These are phyloP conservation scores for Hypoxylon subgilvum DNA, from an alignment of 495 filamentous ascomycete species.

Conservation along the genomic window DNA sequence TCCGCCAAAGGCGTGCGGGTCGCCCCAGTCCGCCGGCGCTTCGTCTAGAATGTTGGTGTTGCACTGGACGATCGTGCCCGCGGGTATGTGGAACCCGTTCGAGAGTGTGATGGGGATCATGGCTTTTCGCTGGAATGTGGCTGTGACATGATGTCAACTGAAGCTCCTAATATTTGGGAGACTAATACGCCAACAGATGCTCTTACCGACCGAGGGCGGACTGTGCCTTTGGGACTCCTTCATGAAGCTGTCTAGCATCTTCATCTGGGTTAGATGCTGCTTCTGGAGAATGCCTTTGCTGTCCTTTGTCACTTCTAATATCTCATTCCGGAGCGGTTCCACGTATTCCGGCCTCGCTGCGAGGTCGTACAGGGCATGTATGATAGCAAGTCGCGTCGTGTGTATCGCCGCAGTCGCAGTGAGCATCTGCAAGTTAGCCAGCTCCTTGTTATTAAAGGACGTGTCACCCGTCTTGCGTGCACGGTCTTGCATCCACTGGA, in stretches of 20 bases:
- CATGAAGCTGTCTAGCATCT: conserved; percentile 60
- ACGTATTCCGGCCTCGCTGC: conserved; percentile 55
- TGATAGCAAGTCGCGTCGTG: conserved; percentile 37
- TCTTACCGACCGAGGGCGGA: conserved; percentile 47
- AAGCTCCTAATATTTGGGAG: neutral
- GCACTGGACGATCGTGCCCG: conserved; percentile 39
- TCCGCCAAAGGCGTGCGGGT: conserved; percentile 57
- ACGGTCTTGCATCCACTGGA: conserved; percentile 40
- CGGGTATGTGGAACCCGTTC: conserved; percentile 46
- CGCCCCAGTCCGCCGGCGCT: conserved; percentile 35
- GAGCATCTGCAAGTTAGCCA: conserved; percentile 41
- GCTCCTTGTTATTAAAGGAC: conserved; percentile 32
- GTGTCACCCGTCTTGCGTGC: conserved; percentile 34
- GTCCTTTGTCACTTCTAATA: conserved; percentile 45
- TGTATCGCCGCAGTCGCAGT: conserved; percentile 45
- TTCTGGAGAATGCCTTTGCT: conserved; percentile 45
- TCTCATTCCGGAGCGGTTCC: conserved; percentile 54
- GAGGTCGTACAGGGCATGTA: conserved; percentile 53
- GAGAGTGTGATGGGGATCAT: conserved; percentile 45
- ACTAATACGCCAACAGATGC: neutral
- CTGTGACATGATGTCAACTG: conserved; percentile 21
- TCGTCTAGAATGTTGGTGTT: conserved; percentile 40
- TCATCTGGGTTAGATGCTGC: conserved; percentile 48
- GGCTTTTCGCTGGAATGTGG: conserved; percentile 43
- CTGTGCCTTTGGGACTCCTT: conserved; percentile 55